Evolutionary conservation across 2,329 filamentous ascomycete genomes (phyloP).

Genomic region (Teratosphaeria pseudoeucalypti): DNA sequence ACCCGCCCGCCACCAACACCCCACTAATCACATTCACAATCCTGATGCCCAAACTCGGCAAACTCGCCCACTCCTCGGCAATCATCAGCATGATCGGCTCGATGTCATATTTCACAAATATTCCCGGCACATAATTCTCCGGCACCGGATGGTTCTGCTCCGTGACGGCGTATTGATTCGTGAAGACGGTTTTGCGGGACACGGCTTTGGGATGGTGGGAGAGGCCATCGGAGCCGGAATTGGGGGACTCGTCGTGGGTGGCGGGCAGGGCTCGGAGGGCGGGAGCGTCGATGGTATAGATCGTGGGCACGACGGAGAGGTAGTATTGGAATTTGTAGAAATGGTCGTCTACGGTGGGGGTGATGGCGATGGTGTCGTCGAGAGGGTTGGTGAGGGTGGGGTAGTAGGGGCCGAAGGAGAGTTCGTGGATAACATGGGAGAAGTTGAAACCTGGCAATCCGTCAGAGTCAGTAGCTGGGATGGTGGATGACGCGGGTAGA

Average conservation of each 20-base stretch:
- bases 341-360: constrained; percentile 44
- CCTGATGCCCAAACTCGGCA: constrained; percentile 67
- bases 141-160: constrained; percentile 65
- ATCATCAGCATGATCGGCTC: constrained; percentile 86
- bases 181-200: constrained; percentile 57
- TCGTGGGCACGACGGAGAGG: constrained; percentile 84
- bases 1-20: constrained; percentile 85
- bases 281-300: constrained; percentile 54
- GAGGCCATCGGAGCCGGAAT: constrained; percentile 26
- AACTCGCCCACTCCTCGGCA: constrained; percentile 65
- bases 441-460: constrained; percentile 73
- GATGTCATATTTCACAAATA: constrained; percentile 99
- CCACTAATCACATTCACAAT: constrained; percentile 85
- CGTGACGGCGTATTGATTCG: constrained; percentile 96
- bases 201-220: constrained; percentile 24
- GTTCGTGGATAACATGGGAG: constrained; percentile 88
- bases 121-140: constrained; percentile 66
- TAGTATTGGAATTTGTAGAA: constrained; percentile 99
- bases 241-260: constrained; percentile 31
- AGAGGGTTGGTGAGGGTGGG: constrained; percentile 88
- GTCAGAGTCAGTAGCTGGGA: not conserved
- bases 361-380: constrained; percentile 74
- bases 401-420: constrained; percentile 96
- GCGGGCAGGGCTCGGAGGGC: constrained; percentile 29
- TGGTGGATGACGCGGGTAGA: not conserved